These are phyloP conservation scores for Aspergillus tanneri DNA, from an alignment of 2,329 filamentous ascomycete genomes.

Conservation along the genomic window DNA sequence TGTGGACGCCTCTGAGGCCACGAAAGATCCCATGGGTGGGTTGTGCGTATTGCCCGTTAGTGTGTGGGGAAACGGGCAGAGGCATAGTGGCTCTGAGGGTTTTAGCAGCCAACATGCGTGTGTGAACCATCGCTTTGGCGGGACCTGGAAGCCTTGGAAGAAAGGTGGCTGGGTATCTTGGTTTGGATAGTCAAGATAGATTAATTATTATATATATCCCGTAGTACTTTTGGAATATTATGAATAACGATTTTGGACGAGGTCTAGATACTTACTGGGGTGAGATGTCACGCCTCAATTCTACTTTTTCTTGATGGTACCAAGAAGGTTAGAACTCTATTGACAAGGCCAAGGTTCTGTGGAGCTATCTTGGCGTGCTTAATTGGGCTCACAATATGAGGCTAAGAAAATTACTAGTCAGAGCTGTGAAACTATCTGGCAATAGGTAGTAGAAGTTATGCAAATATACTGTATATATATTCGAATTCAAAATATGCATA, in stretches of 20 bases:
- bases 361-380: too few relatives aligned
- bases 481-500: too few relatives aligned
- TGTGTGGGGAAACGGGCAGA: constrained; percentile 39
- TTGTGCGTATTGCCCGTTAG: constrained; percentile 90
- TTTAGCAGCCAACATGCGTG: constrained; percentile 32
- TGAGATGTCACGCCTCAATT: neutral
- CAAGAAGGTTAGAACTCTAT: too few relatives aligned
- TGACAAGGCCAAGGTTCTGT: too few relatives aligned
- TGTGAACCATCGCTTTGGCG: constrained; percentile 35
- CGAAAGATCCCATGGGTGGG: constrained; percentile 61
- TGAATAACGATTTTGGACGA: neutral
- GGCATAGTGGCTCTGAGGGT: constrained; percentile 31
- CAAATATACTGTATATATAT: too few relatives aligned
- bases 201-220: neutral
- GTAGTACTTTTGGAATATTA: neutral
- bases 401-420: too few relatives aligned
- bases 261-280: neutral
- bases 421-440: too few relatives aligned
- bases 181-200: constrained; percentile 25
- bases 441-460: too few relatives aligned
- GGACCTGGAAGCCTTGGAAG: constrained; percentile 29
- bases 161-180: constrained; percentile 32
- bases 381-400: too few relatives aligned
- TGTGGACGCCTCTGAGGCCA: constrained; percentile 23
- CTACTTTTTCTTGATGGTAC: too few relatives aligned